Evolutionary conservation across 371 early-diverging fungal genomes (phyloP).

Genomic region (Circinella umbellata): DNA sequence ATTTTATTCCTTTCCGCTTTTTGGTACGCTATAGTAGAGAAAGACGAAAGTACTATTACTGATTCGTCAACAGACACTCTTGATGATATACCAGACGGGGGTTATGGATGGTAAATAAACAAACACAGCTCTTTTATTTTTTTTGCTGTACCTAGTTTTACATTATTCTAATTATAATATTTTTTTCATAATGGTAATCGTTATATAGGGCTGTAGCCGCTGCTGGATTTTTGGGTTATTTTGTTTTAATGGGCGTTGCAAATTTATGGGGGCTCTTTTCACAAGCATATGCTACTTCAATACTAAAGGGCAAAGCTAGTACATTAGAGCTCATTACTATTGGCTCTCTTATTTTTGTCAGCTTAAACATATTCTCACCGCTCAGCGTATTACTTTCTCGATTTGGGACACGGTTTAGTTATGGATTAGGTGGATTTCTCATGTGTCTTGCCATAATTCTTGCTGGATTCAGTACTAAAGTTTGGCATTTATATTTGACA

Average conservation of each 20-base stretch:
- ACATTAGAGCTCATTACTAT: slow-evolving; percentile 54
- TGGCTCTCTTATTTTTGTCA: slow-evolving; percentile 46
- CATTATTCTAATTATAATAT: too few species aligned
- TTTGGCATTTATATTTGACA: slow-evolving; percentile 64
- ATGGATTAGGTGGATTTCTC: slow-evolving; percentile 47
- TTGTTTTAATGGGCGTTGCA: slow-evolving; percentile 43
- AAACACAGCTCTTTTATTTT: too few species aligned
- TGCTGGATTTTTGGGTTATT: slow-evolving; percentile 38
- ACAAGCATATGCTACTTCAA: slow-evolving; percentile 32
- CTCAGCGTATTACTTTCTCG: slow-evolving; percentile 41
- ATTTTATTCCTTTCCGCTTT: too few species aligned
- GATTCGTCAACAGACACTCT: too few species aligned
- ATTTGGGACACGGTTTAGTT: slow-evolving; percentile 43
- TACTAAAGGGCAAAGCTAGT: slow-evolving; percentile 40
- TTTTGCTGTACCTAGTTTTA: too few species aligned
- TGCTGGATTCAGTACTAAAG: slow-evolving; percentile 47
- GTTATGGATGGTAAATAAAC: too few species aligned
- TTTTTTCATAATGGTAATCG: too few species aligned
- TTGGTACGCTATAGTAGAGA: too few species aligned
- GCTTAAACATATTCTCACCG: slow-evolving; percentile 50
- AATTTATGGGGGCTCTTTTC: slow-evolving; percentile 51
- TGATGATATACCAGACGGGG: too few species aligned
- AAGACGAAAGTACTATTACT: too few species aligned
- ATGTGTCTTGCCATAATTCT: slow-evolving; percentile 54
- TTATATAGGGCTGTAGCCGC: slow-evolving; percentile 33